Conservation (phyloP, 108 stramenopile genomes). For the Stephanodiscus minutulus region DNA sequence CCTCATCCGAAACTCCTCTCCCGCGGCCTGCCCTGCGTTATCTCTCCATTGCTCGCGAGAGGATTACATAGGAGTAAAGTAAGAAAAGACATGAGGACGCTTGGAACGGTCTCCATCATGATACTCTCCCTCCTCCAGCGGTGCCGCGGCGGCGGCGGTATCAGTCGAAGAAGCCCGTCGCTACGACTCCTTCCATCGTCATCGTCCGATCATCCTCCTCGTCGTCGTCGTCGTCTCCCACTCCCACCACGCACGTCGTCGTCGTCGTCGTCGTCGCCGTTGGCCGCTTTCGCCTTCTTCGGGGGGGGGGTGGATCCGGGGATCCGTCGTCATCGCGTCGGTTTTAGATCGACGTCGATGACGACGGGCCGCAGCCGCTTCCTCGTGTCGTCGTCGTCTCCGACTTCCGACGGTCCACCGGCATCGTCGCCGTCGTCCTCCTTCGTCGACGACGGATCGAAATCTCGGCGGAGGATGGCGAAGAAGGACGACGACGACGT, state of each 20-base stretch:
- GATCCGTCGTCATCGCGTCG: not conserved
- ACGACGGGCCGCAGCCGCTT: not conserved
- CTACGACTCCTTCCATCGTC: not conserved
- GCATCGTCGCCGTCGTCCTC: not conserved
- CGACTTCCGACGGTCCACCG: not conserved
- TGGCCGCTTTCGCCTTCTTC: not conserved
- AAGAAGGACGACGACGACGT: conserved; percentile 1
- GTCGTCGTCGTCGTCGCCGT: not conserved
- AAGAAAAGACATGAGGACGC: conserved; percentile 1
- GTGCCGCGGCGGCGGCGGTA: not conserved
- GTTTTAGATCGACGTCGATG: not conserved
- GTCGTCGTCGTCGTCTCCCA: not conserved
- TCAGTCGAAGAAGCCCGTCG: not conserved
- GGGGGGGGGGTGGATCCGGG: not conserved
- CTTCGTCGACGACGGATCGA: not conserved
- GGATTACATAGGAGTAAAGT: no score
- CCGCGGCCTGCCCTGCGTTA: no score
- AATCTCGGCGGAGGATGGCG: no score
- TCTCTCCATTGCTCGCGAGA: no score
- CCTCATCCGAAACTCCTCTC: no score
- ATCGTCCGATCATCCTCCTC: not conserved
- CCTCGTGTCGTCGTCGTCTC: no score
- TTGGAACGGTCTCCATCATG: not conserved
- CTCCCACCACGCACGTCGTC: not conserved
- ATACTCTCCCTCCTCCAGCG: not conserved